Evolutionary conservation across 495 filamentous ascomycete species (phyloP).

Genomic region (Neurospora discreta): DNA sequence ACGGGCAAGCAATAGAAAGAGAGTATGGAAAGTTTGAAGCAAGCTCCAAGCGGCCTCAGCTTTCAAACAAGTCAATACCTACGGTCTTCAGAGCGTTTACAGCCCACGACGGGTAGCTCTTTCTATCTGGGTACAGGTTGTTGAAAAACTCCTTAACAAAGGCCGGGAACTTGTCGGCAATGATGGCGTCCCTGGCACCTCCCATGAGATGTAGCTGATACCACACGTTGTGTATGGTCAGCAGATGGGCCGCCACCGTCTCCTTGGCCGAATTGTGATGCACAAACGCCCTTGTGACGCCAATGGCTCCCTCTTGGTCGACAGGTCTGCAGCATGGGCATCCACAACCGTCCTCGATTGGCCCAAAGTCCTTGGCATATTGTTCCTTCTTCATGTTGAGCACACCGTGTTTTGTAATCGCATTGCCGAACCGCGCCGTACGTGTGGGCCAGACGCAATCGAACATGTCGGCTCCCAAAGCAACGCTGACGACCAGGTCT

Average conservation of each 20-base stretch:
- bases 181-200: conserved; percentile 60
- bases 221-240: conserved; percentile 92
- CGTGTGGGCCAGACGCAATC: conserved; percentile 98
- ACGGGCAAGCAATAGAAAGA: not conserved
- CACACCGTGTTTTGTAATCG: conserved; percentile 68
- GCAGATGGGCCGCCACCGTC: conserved; percentile 86
- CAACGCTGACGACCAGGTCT: conserved; percentile 82
- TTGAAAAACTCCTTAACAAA: conserved; percentile 72
- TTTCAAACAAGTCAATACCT: conserved; percentile 60
- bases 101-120: conserved; percentile 70
- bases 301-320: conserved; percentile 56
- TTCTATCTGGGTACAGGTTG: conserved; percentile 55
- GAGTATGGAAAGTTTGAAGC: not conserved
- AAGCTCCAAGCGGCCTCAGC: conserved; percentile 2
- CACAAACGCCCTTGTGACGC: conserved; percentile 79
- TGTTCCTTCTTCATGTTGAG: conserved; percentile 71
- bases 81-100: conserved; percentile 71
- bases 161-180: conserved; percentile 68
- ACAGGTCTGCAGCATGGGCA: conserved; percentile 65
- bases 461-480: conserved; percentile 97
- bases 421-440: conserved; percentile 92
- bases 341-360: conserved; percentile 70
- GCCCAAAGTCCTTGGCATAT: conserved; percentile 68
- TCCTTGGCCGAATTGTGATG: conserved; percentile 89
- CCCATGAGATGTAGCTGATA: conserved; percentile 79